Base-by-base conservation (phyloP, 768 basidiomycete genomes). In the Suillus weaverae region DNA sequence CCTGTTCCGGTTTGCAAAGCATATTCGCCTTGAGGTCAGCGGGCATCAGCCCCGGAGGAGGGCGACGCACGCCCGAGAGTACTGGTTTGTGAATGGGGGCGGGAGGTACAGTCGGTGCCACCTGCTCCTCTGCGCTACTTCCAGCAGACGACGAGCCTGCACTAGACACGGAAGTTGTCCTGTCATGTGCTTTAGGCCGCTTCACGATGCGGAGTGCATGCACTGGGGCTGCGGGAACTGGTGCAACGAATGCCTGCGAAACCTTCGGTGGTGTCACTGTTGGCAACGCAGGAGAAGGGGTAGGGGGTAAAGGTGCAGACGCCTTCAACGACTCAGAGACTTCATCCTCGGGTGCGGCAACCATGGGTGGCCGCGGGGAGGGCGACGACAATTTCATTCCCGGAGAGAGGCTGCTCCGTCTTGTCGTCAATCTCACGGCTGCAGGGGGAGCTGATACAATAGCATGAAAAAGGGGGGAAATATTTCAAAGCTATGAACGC, bases 131-230 rank as follows among this genome's bases (percentile, higher is more conserved):
- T 20, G 64, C 18, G 48, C 64, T 65, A 62, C 64, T 48, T 30
- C 26, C 64, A 18, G 64, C 26, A 51, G 50, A 38, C 26, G 64
- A 62, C 14, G 64, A 65, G 22, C 39, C 20, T 14, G 55, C 56
- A 60, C 69, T 68, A 18, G 66, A 66, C 16, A 63, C 35, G n/a
- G 73, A 73, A 8, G 55, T 54, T 3, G 65, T 44, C 22, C 71
- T 70, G 20, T 70, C 66, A 39, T 71, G 71, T 11, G 68, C 13
- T 57, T 72, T 72, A 59, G 69, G 71, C 5, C 72, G 69, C 64
- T 76, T 77, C 64, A 71, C 62, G 35, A 74, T 73, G 13, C 74
- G 70, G 14, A 74, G 67, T 14, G 73, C 74, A 5, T 74, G 76
- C 10, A 73, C 66, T 5, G 71, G 66, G 5, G 67, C 65, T 13